Conservation (phyloP, 495 filamentous ascomycete species). For the Tirmania nivea region DNA sequence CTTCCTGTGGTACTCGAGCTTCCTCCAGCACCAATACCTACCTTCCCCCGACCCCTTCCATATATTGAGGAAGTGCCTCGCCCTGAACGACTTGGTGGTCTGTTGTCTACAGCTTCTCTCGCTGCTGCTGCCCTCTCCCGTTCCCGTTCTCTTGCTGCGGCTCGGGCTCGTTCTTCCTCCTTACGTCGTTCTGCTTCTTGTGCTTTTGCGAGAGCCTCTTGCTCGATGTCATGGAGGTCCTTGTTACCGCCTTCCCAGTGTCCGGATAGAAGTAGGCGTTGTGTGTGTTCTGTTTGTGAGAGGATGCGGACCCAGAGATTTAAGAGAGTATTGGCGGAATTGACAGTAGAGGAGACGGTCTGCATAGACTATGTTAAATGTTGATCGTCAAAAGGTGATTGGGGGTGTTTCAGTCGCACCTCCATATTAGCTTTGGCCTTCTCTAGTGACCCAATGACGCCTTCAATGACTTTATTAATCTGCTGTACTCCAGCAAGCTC, state of each 20-base stretch:
- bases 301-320: conserved; percentile 92
- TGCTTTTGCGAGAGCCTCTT: conserved; percentile 44
- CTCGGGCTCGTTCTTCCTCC: conserved; percentile 53
- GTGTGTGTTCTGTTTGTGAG: conserved; percentile 91
- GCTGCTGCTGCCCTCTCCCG: conserved; percentile 33
- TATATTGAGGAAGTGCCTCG: neutral
- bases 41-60: neutral
- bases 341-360: conserved; percentile 70
- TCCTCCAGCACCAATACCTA: neutral
- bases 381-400: neutral
- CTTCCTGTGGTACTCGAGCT: neutral
- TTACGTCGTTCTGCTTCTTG: conserved; percentile 52
- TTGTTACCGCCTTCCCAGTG: conserved; percentile 73
- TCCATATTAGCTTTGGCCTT: conserved; percentile 80
- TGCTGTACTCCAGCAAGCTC: conserved; percentile 66
- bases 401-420: conserved; percentile 25
- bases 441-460: conserved; percentile 55
- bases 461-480: conserved; percentile 73
- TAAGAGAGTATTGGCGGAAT: conserved; percentile 76
- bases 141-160: conserved; percentile 50
- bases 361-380: conserved; percentile 20
- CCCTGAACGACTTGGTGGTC: conserved; percentile 1
- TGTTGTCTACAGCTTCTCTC: conserved; percentile 21
- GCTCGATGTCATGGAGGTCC: conserved; percentile 64
- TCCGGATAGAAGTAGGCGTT: conserved; percentile 70